These are phyloP conservation scores for Bruguiera hainesii DNA, from an alignment of 441 rosid genomes.

Conservation along the genomic window DNA sequence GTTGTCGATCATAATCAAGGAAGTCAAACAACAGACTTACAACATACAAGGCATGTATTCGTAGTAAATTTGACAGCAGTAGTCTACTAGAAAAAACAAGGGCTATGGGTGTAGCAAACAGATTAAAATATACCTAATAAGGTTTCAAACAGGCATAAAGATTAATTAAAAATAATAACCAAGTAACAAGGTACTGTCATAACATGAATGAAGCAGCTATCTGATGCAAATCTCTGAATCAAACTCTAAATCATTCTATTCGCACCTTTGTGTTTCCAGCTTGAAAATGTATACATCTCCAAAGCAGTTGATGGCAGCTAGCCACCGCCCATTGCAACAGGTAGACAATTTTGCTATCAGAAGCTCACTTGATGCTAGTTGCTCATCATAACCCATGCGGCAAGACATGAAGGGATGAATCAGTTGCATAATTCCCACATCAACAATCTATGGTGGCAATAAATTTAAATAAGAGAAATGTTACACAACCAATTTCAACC, in stretches of 20 bases:
- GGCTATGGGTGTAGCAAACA: too few species aligned
- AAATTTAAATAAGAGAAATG: neutral
- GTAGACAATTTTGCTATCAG: slow-evolving; percentile 82
- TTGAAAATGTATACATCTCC: slow-evolving; percentile 82
- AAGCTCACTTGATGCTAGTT: slow-evolving; percentile 54
- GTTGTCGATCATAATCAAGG: neutral
- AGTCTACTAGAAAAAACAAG: too few species aligned
- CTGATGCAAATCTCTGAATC: neutral
- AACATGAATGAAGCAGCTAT: too few species aligned
- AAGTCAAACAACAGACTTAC: slow-evolving; percentile 4
- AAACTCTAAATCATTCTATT: neutral
- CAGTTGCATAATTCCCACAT: slow-evolving; percentile 49
- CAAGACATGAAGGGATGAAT: slow-evolving; percentile 63
- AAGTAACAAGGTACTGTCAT: too few species aligned
- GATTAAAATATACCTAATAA: too few species aligned
- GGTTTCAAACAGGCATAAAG: too few species aligned
- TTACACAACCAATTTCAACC: neutral
- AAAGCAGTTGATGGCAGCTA: slow-evolving; percentile 88
- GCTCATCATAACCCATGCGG: slow-evolving; percentile 42
- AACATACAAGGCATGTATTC: too few species aligned
- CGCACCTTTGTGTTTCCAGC: slow-evolving; percentile 76
- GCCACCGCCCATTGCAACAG: slow-evolving; percentile 81
- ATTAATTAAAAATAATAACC: too few species aligned
- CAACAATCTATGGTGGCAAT: slow-evolving; percentile 49
- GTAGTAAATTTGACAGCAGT: too few species aligned